Evolutionary conservation across 371 early-diverging fungal species (phyloP).

Genomic region (Blakeslea trispora): DNA sequence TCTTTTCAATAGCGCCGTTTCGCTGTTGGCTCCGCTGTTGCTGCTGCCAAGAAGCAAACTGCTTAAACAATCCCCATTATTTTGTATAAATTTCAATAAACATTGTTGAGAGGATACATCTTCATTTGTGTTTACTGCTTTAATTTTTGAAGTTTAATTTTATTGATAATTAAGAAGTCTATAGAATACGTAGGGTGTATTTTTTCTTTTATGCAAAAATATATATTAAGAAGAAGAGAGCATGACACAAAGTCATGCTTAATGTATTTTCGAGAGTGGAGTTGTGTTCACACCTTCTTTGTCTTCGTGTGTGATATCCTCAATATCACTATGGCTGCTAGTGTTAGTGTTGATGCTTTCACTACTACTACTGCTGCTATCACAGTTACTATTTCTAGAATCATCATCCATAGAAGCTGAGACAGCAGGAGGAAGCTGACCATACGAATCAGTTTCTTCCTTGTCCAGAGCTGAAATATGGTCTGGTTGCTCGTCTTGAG

Average conservation of each 20-base stretch:
- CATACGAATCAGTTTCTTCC: not conserved
- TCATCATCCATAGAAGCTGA: no score
- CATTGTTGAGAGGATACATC: constrained; percentile 1
- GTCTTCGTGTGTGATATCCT: not conserved
- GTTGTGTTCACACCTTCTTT: not conserved
- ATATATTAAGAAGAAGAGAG: no score
- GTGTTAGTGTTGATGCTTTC: not conserved
- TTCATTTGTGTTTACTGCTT: not conserved
- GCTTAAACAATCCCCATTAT: constrained; percentile 34
- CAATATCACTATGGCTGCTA: not conserved
- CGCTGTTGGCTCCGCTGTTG: constrained; percentile 37
- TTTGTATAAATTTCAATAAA: constrained; percentile 15
- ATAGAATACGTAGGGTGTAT: no score
- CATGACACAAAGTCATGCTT: no score
- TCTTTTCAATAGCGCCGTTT: constrained; percentile 42
- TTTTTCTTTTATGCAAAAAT: no score
- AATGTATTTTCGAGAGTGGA: not conserved
- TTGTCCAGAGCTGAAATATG: not conserved
- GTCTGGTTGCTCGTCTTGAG: not conserved
- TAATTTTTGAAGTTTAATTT: no score
- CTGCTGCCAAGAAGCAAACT: constrained; percentile 49
- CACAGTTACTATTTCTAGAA: not conserved
- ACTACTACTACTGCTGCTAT: not conserved
- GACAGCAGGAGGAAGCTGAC: not conserved
- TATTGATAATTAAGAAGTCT: no score